A percentile compares a stretch with the other conserved stretches of the same genome.
Evolutionary conservation across 345 rosid species (phyloP).

Genomic region (Gossypium herbaceum): DNA sequence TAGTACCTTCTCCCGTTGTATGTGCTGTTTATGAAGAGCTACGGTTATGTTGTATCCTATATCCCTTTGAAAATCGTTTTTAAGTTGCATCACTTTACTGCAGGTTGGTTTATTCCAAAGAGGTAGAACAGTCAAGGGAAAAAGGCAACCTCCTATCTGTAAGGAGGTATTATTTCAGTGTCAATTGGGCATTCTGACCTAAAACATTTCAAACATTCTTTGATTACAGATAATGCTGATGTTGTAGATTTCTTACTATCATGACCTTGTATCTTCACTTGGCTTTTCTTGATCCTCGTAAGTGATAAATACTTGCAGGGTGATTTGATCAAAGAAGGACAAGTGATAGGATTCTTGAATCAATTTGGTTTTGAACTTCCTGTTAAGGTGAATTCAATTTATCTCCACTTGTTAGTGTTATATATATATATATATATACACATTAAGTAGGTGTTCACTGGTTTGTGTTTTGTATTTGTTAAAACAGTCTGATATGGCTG

Average conservation of each 20-base stretch:
- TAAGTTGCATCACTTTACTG: slow-evolving; percentile 7
- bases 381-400: slow-evolving; percentile 56
- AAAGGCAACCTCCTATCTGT: slow-evolving; percentile 60
- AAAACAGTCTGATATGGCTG: slow-evolving; percentile 85
- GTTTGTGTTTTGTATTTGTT: slow-evolving; percentile 17
- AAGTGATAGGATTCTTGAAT: slow-evolving; percentile 78
- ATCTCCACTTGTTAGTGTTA: slow-evolving; percentile 7
- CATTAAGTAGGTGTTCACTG: slow-evolving; percentile 7
- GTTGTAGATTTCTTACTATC: not conserved
- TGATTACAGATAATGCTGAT: not conserved
- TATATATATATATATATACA: not conserved
- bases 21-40: slow-evolving; percentile 25
- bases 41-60: not conserved
- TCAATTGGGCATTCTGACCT: not conserved
- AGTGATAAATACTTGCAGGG: slow-evolving; percentile 47
- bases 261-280: not conserved
- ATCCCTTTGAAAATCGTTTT: not conserved
- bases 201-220: not conserved
- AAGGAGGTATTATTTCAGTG: slow-evolving; percentile 54
- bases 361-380: slow-evolving; percentile 78
- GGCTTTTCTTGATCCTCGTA: not conserved
- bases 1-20: slow-evolving; percentile 72
- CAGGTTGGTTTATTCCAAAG: slow-evolving; percentile 82
- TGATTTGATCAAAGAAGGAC: slow-evolving; percentile 75
- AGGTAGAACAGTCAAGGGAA: slow-evolving; percentile 72